Base-by-base conservation (phyloP, 2,329 filamentous ascomycete genomes). In the Ascochyta fabae region DNA sequence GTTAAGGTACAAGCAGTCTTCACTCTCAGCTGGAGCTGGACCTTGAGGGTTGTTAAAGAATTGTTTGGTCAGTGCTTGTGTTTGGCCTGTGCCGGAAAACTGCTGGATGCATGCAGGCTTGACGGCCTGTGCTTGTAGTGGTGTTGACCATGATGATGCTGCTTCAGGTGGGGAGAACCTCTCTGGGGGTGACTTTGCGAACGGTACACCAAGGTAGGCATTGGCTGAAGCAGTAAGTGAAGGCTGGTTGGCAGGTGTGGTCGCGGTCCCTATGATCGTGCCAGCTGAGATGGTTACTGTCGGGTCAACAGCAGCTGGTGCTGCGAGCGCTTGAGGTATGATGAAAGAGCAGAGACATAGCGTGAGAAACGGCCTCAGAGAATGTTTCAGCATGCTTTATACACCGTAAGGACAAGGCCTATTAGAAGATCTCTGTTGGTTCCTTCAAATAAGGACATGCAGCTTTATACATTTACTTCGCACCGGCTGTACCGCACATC, bases 1-100 rank as follows among this genome's bases (percentile, higher is more conserved):
- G 48, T 78, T 75, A 9, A 77, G 62, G 15, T 74, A 70, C 16
- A 78, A 48, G 49, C 75, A 78, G 49, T 78, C 74, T 34, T 78
- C 75, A 24, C 60, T 67, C 39, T 70, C 67, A 27, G 53, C 49
- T 4, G 57, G 58, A 2, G 58, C 49, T 9, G 58, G 53, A n/a
- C 58, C 59, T 16, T 34, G 15, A 3, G 53, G 59, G 40, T 64
- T 60, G 24, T 40, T 64, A 47, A 50, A 55, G 22, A 45, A 50
- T 22, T 44, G 51, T 24, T 51, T 56, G 39, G n/a, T 61, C 59
- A 41, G 58, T 56, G 19, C 46, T 16, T 52, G 52, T 8, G 44
- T 34, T 8, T 38, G 49, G 13, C 49, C 53, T 19, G 43, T 46
- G 10, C 62, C 54, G 2, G 48, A 46, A 26, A 65, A 63, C 19